Evolutionary conservation across 2,329 filamentous ascomycete species (phyloP).

Genomic region (Chrysosporium keratinophilum): DNA sequence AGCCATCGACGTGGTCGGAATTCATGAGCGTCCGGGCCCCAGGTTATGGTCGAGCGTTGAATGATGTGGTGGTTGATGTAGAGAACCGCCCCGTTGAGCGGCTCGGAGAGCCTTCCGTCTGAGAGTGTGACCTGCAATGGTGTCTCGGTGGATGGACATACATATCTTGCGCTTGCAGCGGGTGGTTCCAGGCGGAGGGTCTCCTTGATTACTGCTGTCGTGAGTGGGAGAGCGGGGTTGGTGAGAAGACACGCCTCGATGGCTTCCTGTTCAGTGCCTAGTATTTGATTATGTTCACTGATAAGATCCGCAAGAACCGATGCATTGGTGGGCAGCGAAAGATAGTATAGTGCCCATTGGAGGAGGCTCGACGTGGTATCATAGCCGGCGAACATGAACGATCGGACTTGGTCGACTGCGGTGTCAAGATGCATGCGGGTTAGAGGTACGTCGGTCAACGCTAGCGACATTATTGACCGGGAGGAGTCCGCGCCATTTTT

Average conservation of each 20-base stretch:
- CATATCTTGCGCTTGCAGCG: conserved; percentile 11
- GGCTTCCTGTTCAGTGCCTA: conserved; percentile 36
- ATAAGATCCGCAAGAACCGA: conserved; percentile 30
- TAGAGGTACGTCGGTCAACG: neutral
- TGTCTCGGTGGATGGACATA: conserved; percentile 8
- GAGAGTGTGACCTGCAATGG: neutral
- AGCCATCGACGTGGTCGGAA: conserved; percentile 34
- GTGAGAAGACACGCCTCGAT: conserved; percentile 28
- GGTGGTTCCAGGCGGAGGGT: conserved; percentile 42
- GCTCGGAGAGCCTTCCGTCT: neutral
- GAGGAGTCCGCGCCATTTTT: neutral
- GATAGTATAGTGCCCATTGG: conserved; percentile 15
- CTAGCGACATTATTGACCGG: neutral
- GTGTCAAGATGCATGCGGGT: neutral
- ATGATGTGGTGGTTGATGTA: conserved; percentile 2
- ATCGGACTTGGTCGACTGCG: conserved; percentile 21
- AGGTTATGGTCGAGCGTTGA: neutral
- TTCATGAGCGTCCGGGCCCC: conserved; percentile 1
- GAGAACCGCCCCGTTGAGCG: neutral
- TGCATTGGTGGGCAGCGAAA: conserved; percentile 24
- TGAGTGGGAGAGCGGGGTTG: conserved; percentile 41
- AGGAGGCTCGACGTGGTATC: conserved; percentile 28
- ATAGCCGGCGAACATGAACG: conserved; percentile 30
- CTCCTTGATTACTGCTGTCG: conserved; percentile 46
- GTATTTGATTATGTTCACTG: conserved; percentile 45